Evolutionary conservation across 148 eudicot genomes (phyloP).

Genomic region (Arbutus unedo): DNA sequence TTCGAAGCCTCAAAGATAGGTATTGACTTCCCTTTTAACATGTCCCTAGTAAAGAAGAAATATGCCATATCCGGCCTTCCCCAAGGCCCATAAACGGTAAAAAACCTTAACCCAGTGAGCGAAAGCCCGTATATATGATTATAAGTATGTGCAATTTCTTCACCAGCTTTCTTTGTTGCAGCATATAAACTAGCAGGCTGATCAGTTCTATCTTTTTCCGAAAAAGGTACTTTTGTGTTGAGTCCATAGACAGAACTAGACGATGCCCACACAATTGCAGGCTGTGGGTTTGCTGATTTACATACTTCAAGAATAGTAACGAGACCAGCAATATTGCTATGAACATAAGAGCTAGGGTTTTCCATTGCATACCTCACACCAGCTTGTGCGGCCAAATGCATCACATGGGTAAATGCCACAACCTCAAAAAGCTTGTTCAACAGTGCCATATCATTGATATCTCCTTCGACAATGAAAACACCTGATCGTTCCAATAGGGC

Average conservation of each 20-base stretch:
- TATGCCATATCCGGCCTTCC: slow-evolving; percentile 90
- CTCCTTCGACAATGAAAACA: slow-evolving; percentile 73
- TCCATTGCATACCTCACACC: slow-evolving; percentile 86
- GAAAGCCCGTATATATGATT: slow-evolving; percentile 77
- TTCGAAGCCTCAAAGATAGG: slow-evolving; percentile 65
- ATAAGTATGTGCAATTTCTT: slow-evolving; percentile 79
- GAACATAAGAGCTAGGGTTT: slow-evolving; percentile 76
- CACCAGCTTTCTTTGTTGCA: slow-evolving; percentile 82
- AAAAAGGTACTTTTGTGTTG: slow-evolving; percentile 71
- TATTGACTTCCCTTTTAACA: slow-evolving; percentile 62
- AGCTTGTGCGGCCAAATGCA: slow-evolving; percentile 90
- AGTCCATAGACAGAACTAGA: slow-evolving; percentile 78
- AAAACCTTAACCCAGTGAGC: slow-evolving; percentile 70
- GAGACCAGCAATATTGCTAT: slow-evolving; percentile 77
- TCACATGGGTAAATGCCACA: slow-evolving; percentile 66
- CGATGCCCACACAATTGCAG: slow-evolving; percentile 85
- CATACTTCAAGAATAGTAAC: slow-evolving; percentile 71
- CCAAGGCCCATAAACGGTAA: slow-evolving; percentile 88
- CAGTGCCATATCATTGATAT: slow-evolving; percentile 61
- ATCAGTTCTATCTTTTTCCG: slow-evolving; percentile 75
- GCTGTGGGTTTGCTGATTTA: slow-evolving; percentile 68
- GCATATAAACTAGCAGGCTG: slow-evolving; percentile 87
- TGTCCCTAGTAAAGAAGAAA: slow-evolving; percentile 73
- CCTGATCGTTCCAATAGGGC: slow-evolving; percentile 57
- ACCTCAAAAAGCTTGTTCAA: slow-evolving; percentile 63